These are phyloP conservation scores for Silene coronaria DNA, from an alignment of 179 eudicot genomes.

Conservation along the genomic window DNA sequence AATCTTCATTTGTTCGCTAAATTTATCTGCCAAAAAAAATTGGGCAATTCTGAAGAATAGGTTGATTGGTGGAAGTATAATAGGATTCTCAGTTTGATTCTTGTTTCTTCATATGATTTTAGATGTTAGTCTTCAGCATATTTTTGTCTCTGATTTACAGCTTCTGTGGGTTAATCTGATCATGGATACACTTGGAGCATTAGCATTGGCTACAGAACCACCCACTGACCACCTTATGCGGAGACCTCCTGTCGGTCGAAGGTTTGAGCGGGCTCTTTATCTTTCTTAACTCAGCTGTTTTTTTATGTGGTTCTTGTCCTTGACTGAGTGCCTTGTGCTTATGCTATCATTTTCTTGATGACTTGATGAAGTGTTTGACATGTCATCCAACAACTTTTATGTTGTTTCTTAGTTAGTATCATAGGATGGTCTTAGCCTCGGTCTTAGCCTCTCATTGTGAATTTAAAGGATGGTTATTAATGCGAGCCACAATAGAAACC, in stretches of 20 bases:
- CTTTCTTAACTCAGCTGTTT: background rate
- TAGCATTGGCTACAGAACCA: constrained; percentile 95
- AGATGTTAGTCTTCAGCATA: constrained; percentile 11
- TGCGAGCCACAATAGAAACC: background rate
- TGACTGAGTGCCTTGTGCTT: background rate
- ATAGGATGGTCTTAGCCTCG: background rate
- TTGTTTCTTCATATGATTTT: constrained; percentile 11
- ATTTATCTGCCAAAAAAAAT: background rate
- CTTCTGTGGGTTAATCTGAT: constrained; percentile 95
- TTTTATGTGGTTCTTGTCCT: background rate
- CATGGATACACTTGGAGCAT: constrained; percentile 97
- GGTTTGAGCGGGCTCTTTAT: constrained; percentile 32
- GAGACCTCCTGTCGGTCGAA: constrained; percentile 91
- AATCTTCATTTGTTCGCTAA: background rate
- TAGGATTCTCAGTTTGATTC: background rate
- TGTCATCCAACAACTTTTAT: background rate
- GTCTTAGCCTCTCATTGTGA: background rate
- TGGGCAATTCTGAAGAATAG: background rate
- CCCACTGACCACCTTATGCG: constrained; percentile 88
- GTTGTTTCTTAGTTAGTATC: background rate
- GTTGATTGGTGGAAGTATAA: background rate
- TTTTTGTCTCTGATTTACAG: constrained; percentile 30
- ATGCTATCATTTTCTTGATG: background rate
- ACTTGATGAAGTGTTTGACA: background rate
- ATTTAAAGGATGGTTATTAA: background rate